These are phyloP conservation scores for Rhizoclosmatium globosum DNA, from an alignment of 192 early-diverging fungal genomes.

Conservation along the genomic window DNA sequence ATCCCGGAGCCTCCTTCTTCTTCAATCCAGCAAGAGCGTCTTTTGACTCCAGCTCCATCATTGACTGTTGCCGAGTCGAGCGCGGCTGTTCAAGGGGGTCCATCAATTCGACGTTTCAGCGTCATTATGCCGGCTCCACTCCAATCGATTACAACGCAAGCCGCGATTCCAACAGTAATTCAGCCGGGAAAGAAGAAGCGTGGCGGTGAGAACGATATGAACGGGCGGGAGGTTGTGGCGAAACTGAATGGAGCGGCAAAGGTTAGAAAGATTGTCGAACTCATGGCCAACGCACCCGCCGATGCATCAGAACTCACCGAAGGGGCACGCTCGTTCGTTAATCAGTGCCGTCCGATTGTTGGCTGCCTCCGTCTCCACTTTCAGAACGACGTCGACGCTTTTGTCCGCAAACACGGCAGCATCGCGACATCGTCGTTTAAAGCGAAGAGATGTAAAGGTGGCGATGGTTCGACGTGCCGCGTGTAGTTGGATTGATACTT, in stretches of 20 bases:
- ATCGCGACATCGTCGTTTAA: no score
- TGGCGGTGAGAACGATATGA: neutral
- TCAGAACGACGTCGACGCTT: neutral
- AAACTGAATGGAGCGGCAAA: neutral
- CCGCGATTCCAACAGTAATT: neutral
- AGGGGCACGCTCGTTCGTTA: neutral
- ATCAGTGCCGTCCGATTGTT: neutral
- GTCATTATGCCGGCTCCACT: neutral
- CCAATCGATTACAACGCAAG: neutral
- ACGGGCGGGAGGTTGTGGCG: neutral
- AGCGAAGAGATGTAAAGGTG: no score
- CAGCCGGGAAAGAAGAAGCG: neutral
- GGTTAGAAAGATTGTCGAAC: neutral
- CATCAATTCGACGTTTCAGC: neutral
- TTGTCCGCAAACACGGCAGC: neutral
- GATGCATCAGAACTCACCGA: conserved; percentile 1
- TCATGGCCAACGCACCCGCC: neutral
- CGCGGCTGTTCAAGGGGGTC: neutral
- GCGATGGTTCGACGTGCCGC: no score
- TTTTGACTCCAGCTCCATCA: neutral
- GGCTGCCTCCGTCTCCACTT: neutral
- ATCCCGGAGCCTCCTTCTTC: neutral
- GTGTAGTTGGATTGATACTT: no score
- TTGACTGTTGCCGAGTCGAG: neutral
- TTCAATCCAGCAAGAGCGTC: neutral